Evolutionary conservation across 305 asterid genomes (phyloP), one percentile per base, ranked within the genome.

Genomic region (Fraxinus ornus): DNA sequence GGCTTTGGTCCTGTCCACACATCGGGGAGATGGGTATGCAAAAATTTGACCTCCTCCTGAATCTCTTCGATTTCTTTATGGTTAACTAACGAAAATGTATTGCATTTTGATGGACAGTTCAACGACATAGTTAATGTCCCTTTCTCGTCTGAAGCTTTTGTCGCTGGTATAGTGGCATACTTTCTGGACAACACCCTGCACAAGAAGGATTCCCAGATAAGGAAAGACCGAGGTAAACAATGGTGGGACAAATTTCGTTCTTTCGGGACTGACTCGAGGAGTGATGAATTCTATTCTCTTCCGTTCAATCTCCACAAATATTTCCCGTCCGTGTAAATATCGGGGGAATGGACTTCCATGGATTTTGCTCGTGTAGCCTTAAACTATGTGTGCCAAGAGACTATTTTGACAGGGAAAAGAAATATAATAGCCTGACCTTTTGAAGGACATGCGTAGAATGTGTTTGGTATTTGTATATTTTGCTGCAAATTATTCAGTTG

Each of bases 181-280:
- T 88, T 90, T 85, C 86, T 90, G 72, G 93, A 90, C 80, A 90
- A 87, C 80, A 90, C 93, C 4, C 71, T 90, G 79, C 90, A 83
- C 86, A 90, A 84, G 86, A 89, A 86, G 84, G 91, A 87, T 26
- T 15, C 76, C 28, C 76, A 73, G 82, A 80, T 78, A 55, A 88
- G 91, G 88, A 90, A 87, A 57, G 93, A 90, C 62, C 86, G 93
- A 71, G 93, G 93, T 60, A 90, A 85, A 85, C 87, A 90, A 32
- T 90, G 91, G 91, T 90, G 93, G 93, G 93, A 90, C 87, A 90
- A 90, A 81, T 90, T 90, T 87, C 49, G 49, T 81, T 84, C 93
- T 13, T 90, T 82, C 85, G 85, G 87, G 55, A 84, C 89, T 0
- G 93, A 90, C 81, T 12, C 85, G 28, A 87, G 91, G 83, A 90